These are phyloP conservation scores for Castanea sativa DNA, from an alignment of 306 rosid species.

Conservation along the genomic window DNA sequence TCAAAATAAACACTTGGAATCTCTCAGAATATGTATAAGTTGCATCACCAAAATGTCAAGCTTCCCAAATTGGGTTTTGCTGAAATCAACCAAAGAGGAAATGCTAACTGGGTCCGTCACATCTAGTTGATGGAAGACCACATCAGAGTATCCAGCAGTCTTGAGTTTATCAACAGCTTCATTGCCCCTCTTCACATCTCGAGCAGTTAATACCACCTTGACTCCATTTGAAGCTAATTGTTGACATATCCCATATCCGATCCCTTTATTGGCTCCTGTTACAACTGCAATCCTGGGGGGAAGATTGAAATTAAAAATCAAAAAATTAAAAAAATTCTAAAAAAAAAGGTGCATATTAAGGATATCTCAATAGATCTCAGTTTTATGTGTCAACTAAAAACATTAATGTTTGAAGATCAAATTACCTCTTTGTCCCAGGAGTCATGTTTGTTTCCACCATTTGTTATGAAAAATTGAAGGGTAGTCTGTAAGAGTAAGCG, in stretches of 20 bases:
- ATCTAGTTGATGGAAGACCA: slow-evolving; percentile 1
- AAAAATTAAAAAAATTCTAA: not conserved
- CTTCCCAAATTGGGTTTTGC: not conserved
- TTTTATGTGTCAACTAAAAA: too few species aligned
- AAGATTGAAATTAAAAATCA: not conserved
- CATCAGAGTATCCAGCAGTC: not conserved
- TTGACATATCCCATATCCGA: not conserved
- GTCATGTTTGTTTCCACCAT: too few species aligned
- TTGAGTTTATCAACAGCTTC: not conserved
- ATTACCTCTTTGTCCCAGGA: too few species aligned
- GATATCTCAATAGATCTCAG: too few species aligned
- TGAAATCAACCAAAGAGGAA: not conserved
- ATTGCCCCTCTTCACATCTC: not conserved
- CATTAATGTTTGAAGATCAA: too few species aligned
- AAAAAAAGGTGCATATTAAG: too few species aligned
- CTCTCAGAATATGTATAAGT: not conserved
- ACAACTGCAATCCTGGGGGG: slow-evolving; percentile 16
- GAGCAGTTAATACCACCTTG: not conserved
- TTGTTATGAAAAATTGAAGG: too few species aligned
- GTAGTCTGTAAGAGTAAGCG: too few species aligned
- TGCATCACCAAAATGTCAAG: not conserved
- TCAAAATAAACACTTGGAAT: not conserved
- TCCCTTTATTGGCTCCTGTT: slow-evolving; percentile 24
- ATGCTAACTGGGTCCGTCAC: not conserved
- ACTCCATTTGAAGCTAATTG: not conserved